Evolutionary conservation across 2,329 filamentous ascomycete genomes (phyloP).

Genomic region (Ascochyta pisi): DNA sequence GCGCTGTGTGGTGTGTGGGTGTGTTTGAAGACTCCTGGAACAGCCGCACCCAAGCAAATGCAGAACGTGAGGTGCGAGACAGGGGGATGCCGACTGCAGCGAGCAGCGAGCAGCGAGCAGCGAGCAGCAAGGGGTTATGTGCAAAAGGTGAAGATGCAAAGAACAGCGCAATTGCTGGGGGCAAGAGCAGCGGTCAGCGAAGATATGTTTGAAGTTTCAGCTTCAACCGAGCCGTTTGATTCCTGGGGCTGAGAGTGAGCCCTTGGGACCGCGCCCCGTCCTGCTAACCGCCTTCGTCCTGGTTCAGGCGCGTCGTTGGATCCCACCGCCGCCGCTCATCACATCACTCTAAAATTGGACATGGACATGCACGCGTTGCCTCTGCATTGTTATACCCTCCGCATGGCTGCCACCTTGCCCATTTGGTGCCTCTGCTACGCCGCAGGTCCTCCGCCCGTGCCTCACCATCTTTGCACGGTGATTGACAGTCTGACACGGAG

Average conservation of each 20-base stretch:
- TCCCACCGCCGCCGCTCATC: conserved; percentile 1
- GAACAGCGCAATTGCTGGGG: conserved; percentile 3
- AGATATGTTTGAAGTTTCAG: conserved; percentile 22
- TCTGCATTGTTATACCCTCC: conserved; percentile 1
- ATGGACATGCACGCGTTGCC: conserved; percentile 2
- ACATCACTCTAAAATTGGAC: conserved; percentile 16
- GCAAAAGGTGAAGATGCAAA: conserved; percentile 1
- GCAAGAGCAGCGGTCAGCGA: conserved; percentile 16
- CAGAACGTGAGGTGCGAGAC: conserved; percentile 11
- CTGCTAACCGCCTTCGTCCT: conserved; percentile 1
- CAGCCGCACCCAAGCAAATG: conserved; percentile 25
- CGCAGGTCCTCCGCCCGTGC: neutral
- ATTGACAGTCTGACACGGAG: conserved; percentile 5
- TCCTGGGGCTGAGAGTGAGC: conserved; percentile 16
- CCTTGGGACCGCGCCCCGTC: conserved; percentile 8
- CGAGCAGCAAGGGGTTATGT: neutral
- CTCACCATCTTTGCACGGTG: neutral
- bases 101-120: conserved; percentile 1
- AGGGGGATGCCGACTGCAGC: conserved; percentile 12
- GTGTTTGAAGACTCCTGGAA: conserved; percentile 45
- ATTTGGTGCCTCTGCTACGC: neutral
- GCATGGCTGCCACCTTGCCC: conserved; percentile 1
- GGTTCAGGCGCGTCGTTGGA: conserved; percentile 4
- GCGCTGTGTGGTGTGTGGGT: conserved; percentile 40
- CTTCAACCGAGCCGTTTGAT: conserved; percentile 7